phyloP scores from a whole-genome alignment of 768 basidiomycete genomes.

The Coprinopsis strossmayeri region DNA sequence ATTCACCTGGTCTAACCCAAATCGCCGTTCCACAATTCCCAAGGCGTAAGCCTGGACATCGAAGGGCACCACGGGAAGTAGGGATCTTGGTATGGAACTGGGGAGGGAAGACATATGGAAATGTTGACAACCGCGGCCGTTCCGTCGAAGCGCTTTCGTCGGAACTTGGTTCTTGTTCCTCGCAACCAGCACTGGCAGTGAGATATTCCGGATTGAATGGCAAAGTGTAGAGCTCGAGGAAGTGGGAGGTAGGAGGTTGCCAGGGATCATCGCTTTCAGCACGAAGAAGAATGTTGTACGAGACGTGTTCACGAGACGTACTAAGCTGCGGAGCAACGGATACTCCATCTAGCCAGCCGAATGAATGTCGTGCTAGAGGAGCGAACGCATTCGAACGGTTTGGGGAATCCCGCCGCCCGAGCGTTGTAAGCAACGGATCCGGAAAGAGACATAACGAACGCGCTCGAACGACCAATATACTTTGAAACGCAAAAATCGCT shows the following conservation, averaged over 20 bases:
- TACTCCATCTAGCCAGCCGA: constrained; percentile 3
- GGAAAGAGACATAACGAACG: background rate
- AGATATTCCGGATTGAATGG: background rate
- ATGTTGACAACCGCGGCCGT: background rate
- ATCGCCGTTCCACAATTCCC: constrained; percentile 1
- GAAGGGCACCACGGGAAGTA: background rate
- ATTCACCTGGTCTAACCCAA: background rate
- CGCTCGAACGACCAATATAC: background rate
- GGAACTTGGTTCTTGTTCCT: background rate
- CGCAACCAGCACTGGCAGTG: too few species aligned
- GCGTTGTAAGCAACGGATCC: background rate
- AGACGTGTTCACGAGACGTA: background rate
- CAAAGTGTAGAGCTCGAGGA: background rate
- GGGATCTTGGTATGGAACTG: background rate
- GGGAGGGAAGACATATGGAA: constrained; percentile 2
- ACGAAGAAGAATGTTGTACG: background rate
- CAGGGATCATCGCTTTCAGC: constrained; percentile 5
- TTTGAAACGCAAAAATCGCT: background rate
- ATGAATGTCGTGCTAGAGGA: background rate
- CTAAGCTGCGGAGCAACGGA: background rate
- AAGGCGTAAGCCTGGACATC: background rate
- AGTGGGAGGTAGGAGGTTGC: background rate
- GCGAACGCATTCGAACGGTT: too few species aligned
- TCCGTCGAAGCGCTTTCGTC: background rate
- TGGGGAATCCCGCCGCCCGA: background rate